Evolutionary conservation across 257 asterid genomes (phyloP).

Genomic region (Verbena officinalis): DNA sequence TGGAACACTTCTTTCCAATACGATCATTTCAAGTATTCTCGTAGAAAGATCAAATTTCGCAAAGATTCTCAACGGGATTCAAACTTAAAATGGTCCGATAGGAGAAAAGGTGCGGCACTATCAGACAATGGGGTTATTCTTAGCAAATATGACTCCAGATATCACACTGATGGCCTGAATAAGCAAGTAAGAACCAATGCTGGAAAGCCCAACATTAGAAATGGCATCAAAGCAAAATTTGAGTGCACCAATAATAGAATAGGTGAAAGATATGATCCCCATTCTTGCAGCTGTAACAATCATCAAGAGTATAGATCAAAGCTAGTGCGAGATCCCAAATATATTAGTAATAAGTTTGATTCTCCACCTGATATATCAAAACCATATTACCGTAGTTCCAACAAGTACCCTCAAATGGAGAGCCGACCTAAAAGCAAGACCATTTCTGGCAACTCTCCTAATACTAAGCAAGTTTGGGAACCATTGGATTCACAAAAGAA

Average conservation of each 20-base stretch:
- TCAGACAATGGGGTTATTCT: slow-evolving; percentile 51
- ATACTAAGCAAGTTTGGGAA: slow-evolving; percentile 90
- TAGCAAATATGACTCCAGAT: slow-evolving; percentile 59
- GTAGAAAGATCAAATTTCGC: slow-evolving; percentile 62
- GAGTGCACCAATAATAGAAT: slow-evolving; percentile 50
- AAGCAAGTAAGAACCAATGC: slow-evolving; percentile 53
- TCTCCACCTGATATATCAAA: slow-evolving; percentile 61
- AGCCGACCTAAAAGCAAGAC: slow-evolving; percentile 62
- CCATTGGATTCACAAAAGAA: slow-evolving; percentile 86
- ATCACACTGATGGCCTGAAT: slow-evolving; percentile 52
- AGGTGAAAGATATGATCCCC: slow-evolving; percentile 56
- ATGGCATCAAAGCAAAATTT: slow-evolving; percentile 60
- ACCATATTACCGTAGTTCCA: slow-evolving; percentile 62
- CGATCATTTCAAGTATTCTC: slow-evolving; percentile 57
- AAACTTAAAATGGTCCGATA: slow-evolving; percentile 59
- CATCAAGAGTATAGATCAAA: slow-evolving; percentile 63
- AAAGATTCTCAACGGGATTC: slow-evolving; percentile 59
- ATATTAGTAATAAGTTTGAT: slow-evolving; percentile 43
- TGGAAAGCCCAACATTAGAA: slow-evolving; percentile 60
- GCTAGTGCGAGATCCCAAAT: slow-evolving; percentile 52
- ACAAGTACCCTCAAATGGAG: slow-evolving; percentile 53
- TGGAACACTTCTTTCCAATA: slow-evolving; percentile 43
- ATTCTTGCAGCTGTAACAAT: slow-evolving; percentile 71
- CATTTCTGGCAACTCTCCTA: slow-evolving; percentile 42
- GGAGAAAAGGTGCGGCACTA: slow-evolving; percentile 46